Percentiles rank a stretch among this genome's conserved stretches.
Evolutionary conservation across 179 eudicot genomes (phyloP).

Genomic region (Amaranthus tricolor): DNA sequence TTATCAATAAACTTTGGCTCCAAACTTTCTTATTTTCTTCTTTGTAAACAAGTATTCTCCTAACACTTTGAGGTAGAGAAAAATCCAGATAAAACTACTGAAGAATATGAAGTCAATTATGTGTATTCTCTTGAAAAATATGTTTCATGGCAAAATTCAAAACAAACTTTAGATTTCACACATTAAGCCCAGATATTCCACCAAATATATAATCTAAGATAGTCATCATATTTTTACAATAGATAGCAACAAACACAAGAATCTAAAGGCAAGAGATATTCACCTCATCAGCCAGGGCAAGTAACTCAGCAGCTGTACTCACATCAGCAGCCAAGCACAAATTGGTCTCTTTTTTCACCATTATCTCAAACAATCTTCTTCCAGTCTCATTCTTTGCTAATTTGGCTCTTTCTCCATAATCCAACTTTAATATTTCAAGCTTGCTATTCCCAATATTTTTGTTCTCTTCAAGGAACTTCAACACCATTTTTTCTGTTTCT

Average conservation of each 20-base stretch:
- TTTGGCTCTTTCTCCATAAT: slow-evolving; percentile 68
- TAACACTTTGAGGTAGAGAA: no score
- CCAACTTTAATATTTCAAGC: slow-evolving; percentile 37
- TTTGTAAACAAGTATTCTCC: no score
- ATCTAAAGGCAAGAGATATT: no score
- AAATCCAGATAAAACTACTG: no score
- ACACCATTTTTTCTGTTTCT: slow-evolving; percentile 70
- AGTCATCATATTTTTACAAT: not conserved
- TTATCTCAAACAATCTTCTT: slow-evolving; percentile 79
- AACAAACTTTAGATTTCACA: not conserved
- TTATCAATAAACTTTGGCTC: no score
- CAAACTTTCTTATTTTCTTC: no score
- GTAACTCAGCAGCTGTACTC: slow-evolving; percentile 77
- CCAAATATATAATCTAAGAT: no score
- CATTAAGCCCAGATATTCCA: no score
- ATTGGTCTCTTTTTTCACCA: slow-evolving; percentile 70
- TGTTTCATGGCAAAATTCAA: not conserved
- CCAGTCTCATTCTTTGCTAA: slow-evolving; percentile 76
- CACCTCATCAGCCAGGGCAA: slow-evolving; percentile 46
- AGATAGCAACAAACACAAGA: no score
- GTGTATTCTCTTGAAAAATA: not conserved
- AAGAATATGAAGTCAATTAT: not conserved
- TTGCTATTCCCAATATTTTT: slow-evolving; percentile 30
- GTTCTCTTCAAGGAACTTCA: slow-evolving; percentile 71
- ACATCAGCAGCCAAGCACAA: slow-evolving; percentile 93